These are phyloP conservation scores for Diaporthe helianthi DNA, from an alignment of 2,329 filamentous ascomycete species.

Conservation along the genomic window DNA sequence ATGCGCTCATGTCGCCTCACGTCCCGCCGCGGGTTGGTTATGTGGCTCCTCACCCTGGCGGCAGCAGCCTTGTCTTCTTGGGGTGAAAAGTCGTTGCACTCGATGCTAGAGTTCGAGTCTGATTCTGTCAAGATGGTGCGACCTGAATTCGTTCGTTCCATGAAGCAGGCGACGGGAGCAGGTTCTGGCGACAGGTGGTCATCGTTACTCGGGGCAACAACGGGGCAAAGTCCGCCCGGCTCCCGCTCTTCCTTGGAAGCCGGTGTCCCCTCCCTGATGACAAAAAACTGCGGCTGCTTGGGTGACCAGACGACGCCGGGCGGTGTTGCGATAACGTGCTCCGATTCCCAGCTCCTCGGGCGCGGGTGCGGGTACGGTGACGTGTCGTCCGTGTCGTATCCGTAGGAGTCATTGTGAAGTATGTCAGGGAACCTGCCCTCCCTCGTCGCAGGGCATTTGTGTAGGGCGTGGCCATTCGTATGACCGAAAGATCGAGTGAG, in stretches of 20 bases:
- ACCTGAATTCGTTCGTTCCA: slow-evolving; percentile 59
- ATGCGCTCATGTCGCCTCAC: slow-evolving; percentile 62
- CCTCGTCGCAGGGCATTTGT: not conserved
- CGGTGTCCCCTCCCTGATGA: slow-evolving; percentile 42
- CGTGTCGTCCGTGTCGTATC: slow-evolving; percentile 28
- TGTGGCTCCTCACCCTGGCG: slow-evolving; percentile 55
- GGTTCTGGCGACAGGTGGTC: slow-evolving; percentile 23
- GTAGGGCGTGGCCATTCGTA: slow-evolving; percentile 17
- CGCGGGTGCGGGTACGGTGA: slow-evolving; percentile 13
- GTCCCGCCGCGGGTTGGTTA: slow-evolving; percentile 53
- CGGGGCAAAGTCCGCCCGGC: slow-evolving; percentile 36
- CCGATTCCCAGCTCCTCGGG: slow-evolving; percentile 19
- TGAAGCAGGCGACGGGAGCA: slow-evolving; percentile 37
- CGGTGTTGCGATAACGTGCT: slow-evolving; percentile 25
- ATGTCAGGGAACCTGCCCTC: slow-evolving; percentile 17
- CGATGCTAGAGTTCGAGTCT: slow-evolving; percentile 37
- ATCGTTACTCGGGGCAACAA: slow-evolving; percentile 23
- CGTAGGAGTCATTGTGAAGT: slow-evolving; percentile 24
- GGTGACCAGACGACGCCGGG: slow-evolving; percentile 31
- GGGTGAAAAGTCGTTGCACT: slow-evolving; percentile 46
- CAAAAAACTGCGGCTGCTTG: slow-evolving; percentile 40
- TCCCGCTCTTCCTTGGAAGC: slow-evolving; percentile 23
- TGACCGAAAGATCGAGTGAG: slow-evolving; percentile 24
- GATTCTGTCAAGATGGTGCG: slow-evolving; percentile 54
- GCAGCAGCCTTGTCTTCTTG: slow-evolving; percentile 57